These are phyloP conservation scores for Rhizophora apiculata DNA, from an alignment of 345 rosid species.

Conservation along the genomic window DNA sequence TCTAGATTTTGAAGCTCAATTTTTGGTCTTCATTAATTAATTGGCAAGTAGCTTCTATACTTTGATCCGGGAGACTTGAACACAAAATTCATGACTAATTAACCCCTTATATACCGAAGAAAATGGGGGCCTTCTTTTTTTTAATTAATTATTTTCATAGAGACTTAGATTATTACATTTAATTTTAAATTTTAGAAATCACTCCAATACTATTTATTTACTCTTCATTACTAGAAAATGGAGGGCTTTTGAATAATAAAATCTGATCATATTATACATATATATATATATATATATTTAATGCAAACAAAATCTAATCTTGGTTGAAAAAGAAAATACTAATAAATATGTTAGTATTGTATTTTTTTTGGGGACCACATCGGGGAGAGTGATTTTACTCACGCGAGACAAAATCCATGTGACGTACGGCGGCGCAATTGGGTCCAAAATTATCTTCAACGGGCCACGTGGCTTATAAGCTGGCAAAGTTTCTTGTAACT, in stretches of 20 bases:
- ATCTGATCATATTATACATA: too few relatives aligned
- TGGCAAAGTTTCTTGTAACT: too few relatives aligned
- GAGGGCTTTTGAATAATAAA: too few relatives aligned
- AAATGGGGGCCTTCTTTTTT: too few relatives aligned
- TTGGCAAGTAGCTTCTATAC: neutral
- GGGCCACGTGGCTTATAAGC: constrained; percentile 8
- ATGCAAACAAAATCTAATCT: too few relatives aligned
- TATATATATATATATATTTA: too few relatives aligned
- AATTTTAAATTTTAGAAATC: too few relatives aligned
- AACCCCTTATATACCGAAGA: constrained; percentile 15
- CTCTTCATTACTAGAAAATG: neutral
- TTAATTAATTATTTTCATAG: too few relatives aligned
- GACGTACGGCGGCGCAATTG: constrained; percentile 42
- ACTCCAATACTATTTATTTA: too few relatives aligned
- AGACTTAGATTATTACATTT: too few relatives aligned
- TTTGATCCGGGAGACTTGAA: neutral
- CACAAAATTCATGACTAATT: neutral
- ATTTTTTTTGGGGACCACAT: neutral
- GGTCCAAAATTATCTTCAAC: constrained; percentile 10
- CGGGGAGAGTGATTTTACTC: constrained; percentile 6
- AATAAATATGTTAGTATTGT: too few relatives aligned
- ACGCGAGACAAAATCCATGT: constrained; percentile 23
- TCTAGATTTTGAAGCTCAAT: neutral
- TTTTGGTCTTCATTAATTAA: neutral
- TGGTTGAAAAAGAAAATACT: neutral